Percentiles rank a stretch among this genome's conserved stretches.
phyloP scores from a whole-genome alignment of 805 yeast genomes.

The Yamadazyma phyllophila region DNA sequence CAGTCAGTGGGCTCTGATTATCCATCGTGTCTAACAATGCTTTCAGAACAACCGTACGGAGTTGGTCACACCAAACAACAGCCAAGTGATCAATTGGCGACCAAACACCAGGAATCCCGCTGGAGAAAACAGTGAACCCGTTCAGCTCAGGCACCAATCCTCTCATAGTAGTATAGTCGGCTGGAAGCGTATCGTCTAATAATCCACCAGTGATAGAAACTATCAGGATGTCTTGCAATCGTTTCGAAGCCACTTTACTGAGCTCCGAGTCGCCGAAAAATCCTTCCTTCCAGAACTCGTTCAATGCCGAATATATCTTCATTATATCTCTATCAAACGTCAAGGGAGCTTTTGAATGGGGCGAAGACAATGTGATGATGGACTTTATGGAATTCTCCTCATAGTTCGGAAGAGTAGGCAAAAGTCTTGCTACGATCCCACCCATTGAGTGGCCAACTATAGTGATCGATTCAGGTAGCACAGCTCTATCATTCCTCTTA shows the following conservation, averaged over 20 bases:
- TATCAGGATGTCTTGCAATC: slow-evolving; percentile 60
- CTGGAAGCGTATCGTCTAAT: slow-evolving; percentile 75
- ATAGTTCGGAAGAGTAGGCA: slow-evolving; percentile 79
- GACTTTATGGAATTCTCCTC: slow-evolving; percentile 71
- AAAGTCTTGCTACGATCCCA: slow-evolving; percentile 86
- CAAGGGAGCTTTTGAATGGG: slow-evolving; percentile 89
- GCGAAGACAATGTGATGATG: slow-evolving; percentile 81
- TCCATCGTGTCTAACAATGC: slow-evolving; percentile 63
- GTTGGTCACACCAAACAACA: slow-evolving; percentile 93
- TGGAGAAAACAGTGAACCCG: slow-evolving; percentile 80
- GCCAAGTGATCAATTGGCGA: slow-evolving; percentile 93
- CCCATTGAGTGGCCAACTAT: slow-evolving; percentile 96
- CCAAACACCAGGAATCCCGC: slow-evolving; percentile 91
- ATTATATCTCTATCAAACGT: slow-evolving; percentile 89
- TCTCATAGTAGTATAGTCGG: slow-evolving; percentile 79
- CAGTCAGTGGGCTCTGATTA: slow-evolving; percentile 42
- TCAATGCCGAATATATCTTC: slow-evolving; percentile 68
- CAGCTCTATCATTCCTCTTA: slow-evolving; percentile 23
- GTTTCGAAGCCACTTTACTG: slow-evolving; percentile 36
- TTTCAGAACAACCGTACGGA: slow-evolving; percentile 61
- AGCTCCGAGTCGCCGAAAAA: slow-evolving; percentile 27
- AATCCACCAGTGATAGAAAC: slow-evolving; percentile 90
- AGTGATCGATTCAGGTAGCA: slow-evolving; percentile 67
- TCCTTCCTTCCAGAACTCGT: slow-evolving; percentile 77
- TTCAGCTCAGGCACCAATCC: slow-evolving; percentile 69